Base-by-base conservation (phyloP, 164 flowering plant genomes). In the Chimonanthus salicifolius region DNA sequence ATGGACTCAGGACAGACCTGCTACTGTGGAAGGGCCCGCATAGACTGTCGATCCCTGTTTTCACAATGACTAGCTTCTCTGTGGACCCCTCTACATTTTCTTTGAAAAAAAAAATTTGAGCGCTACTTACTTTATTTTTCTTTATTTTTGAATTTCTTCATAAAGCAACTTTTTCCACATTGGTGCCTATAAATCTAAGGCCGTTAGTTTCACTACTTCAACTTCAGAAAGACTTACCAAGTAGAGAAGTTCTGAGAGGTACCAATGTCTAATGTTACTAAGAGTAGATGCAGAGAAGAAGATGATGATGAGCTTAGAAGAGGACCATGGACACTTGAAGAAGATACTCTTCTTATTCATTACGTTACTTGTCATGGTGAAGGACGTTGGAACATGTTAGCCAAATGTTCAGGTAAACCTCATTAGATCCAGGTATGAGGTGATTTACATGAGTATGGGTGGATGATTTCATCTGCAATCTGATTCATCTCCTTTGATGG, bases 301-400 rank as follows among this genome's bases (percentile, higher is more conserved):
- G 87, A 86, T 77, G 87, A 72, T n/a, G 62, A 2, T 44, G 92
- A 90, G 67, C 80, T 94, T 8, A 84, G 98, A 73, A 88, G 89
- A 85, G 98, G 98, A 21, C 95, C 97, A 69, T 94, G 98, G 98
- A 91, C 98, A 33, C 80, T 84, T 46, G 95, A 94, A 50, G 98
- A 94, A 81, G 98, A 94, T 78, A 81, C 75, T 70, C 80, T 85
- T 51, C 88, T 90, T 54, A 80, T 81, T 47, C 86, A 84, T 45
- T 87, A 80, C 83, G 85, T 90, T 68, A 74, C 88, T 60, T 74
- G 47, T 70, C 87, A 87, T 67, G 91, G 97, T 11, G 95, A 92
- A 79, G 94, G 95, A 8, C 87, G 92, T 5, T 92, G 97, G 97
- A 90, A 92, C 80, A 72, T 80, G 70, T 78, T 92, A 7, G 92